Evolutionary conservation across 305 asterid species (phyloP).

Genomic region (Fraxinus angustifolia): DNA sequence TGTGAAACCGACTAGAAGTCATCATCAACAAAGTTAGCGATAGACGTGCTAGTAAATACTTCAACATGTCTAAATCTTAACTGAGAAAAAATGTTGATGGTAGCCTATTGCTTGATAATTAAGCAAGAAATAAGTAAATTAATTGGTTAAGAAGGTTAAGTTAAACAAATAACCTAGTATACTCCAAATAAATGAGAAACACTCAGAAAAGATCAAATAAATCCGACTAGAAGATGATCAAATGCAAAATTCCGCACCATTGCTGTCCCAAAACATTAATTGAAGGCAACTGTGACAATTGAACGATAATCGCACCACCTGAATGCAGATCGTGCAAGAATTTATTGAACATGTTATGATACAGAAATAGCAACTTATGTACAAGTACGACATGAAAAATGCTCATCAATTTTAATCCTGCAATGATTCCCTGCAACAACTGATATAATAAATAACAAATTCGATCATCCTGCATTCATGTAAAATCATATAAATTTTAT

Average conservation of each 20-base stretch:
- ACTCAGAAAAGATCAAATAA: not conserved
- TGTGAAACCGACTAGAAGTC: not conserved
- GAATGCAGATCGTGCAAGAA: constrained; percentile 23
- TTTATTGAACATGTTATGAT: not conserved
- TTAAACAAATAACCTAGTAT: not conserved
- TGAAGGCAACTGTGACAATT: constrained; percentile 4
- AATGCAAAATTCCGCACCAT: not conserved
- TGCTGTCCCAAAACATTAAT: not conserved
- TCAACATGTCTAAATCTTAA: not conserved
- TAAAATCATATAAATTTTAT: not conserved
- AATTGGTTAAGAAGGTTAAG: not conserved
- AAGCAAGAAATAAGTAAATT: not conserved
- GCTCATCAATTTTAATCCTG: not conserved
- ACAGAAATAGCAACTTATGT: not conserved
- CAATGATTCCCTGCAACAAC: not conserved
- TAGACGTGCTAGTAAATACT: not conserved
- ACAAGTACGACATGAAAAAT: not conserved
- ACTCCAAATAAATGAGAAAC: constrained; percentile 7
- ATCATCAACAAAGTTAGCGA: not conserved
- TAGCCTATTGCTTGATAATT: not conserved
- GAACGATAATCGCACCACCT: not conserved
- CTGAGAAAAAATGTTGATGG: not conserved
- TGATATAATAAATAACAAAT: constrained; percentile 11
- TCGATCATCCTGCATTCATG: constrained; percentile 1
- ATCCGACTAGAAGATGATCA: constrained; percentile 15